Evolutionary conservation across 2,329 filamentous ascomycete genomes (phyloP).

Genomic region (Fusarium sp.): DNA sequence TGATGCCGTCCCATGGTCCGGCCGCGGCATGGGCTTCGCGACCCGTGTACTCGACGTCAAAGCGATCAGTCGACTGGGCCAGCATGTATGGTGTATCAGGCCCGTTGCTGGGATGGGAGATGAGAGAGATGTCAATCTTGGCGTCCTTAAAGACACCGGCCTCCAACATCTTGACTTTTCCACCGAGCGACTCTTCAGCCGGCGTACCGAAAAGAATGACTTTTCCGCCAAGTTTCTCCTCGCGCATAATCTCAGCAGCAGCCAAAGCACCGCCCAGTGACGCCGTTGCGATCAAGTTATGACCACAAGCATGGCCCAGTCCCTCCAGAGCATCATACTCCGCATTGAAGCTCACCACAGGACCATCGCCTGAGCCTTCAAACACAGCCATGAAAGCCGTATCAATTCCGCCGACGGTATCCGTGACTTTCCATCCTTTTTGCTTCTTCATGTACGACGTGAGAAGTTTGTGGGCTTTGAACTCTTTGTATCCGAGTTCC

Average conservation of each 20-base stretch:
- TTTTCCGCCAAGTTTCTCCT: constrained; percentile 35
- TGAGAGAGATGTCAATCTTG: constrained; percentile 42
- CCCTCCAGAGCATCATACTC: constrained; percentile 49
- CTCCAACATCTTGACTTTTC: constrained; percentile 41
- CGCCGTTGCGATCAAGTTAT: constrained; percentile 40
- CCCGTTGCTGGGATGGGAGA: constrained; percentile 33
- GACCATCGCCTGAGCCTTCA: constrained; percentile 52
- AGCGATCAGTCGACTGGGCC: constrained; percentile 30
- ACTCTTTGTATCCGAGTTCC: constrained; percentile 58
- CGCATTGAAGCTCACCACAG: constrained; percentile 57
- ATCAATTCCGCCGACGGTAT: constrained; percentile 55
- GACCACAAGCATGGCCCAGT: constrained; percentile 38
- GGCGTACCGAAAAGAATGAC: constrained; percentile 41
- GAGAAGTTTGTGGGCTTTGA: constrained; percentile 56
- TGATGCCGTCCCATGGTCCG: constrained; percentile 36
- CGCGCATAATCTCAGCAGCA: constrained; percentile 29
- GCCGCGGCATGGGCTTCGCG: constrained; percentile 35
- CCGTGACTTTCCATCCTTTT: constrained; percentile 54
- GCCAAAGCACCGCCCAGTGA: constrained; percentile 35
- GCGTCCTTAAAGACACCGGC: constrained; percentile 31
- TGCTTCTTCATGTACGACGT: constrained; percentile 53
- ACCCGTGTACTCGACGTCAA: constrained; percentile 36
- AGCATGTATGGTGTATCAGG: constrained; percentile 33
- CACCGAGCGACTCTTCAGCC: constrained; percentile 38
- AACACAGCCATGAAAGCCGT: constrained; percentile 59